Base-by-base conservation (phyloP, 2,329 filamentous ascomycete genomes). In the Trichoderma koningii region DNA sequence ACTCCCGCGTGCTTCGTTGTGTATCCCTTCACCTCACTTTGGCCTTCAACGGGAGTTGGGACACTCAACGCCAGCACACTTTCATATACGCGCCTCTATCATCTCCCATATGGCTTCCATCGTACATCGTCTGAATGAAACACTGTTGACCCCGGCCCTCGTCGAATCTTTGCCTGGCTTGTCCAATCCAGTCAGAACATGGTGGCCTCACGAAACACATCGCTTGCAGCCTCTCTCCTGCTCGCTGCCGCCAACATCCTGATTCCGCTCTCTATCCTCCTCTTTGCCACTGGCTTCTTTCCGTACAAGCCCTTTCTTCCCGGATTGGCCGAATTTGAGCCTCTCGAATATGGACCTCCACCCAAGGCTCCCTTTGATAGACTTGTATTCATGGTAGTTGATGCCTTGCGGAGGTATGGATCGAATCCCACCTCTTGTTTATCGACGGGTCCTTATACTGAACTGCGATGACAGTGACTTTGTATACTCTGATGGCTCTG, bases 371-470 rank as follows among this genome's bases (percentile, higher is more conserved):
- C 90, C 0, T 99, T 99, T 76, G 88, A 98, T 77, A 93, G 89
- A 72, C 82, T 98, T 61, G 83, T 99, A 62, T 97, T 99, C 76
- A 98, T 99, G 94, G 93, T 99, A 7, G 90, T 99, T 30, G 95
- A 99, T 84, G 94, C 95, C 26, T 78, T 99, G 75, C 85, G 93
- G 77, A 96, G 91, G 91, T 93, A 83, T 42, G 66, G 74, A 63
- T 41, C 12, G 2, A 19, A 28, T 7, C n/a, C 21, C 41, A 17
- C 2, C 17, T 30, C 1, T 15, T 26, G 5, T 62, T 62, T 19
- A 28, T 47, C 41, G 41, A 12, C 50, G 15, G 7, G 26, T 10
- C 23, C 48, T 23, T 26, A 26, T 17, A 23, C 68, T 73, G 60
- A 77, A 66, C 63, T 14, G 12, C 14, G 9, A 42, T 47, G 5